These are phyloP conservation scores for Hypomontagnella monticulosa DNA, from an alignment of 495 filamentous ascomycete species.

Conservation along the genomic window DNA sequence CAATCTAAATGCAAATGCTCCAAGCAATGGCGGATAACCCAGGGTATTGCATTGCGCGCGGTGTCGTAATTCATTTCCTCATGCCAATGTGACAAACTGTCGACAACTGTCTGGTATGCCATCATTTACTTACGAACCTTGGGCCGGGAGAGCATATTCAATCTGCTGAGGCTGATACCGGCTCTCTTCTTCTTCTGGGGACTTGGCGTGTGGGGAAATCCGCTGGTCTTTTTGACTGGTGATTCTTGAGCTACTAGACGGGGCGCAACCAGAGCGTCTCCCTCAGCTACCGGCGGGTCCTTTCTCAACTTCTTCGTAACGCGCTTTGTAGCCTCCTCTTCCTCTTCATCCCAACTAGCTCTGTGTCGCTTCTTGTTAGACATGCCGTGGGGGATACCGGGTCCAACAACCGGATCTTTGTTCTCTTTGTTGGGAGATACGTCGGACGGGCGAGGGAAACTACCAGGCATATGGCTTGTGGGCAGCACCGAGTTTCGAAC, in stretches of 20 bases:
- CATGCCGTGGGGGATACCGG: conserved; percentile 71
- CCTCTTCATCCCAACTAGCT: conserved; percentile 60
- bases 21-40: background rate
- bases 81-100: background rate
- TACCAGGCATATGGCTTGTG: conserved; percentile 57
- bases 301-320: conserved; percentile 57
- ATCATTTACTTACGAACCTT: conserved; percentile 56
- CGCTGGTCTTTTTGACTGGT: conserved; percentile 43
- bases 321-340: conserved; percentile 52
- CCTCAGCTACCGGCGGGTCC: conserved; percentile 58
- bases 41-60: background rate
- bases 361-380: conserved; percentile 77
- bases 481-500: conserved; percentile 63
- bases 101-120: background rate
- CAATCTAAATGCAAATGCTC: conserved; percentile 22
- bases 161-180: conserved; percentile 57
- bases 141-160: conserved; percentile 63
- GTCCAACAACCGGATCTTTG: conserved; percentile 46
- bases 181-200: conserved; percentile 61
- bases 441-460: conserved; percentile 50
- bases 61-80: conserved; percentile 7
- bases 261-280: conserved; percentile 55
- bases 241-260: conserved; percentile 41
- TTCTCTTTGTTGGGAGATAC: conserved; percentile 60
- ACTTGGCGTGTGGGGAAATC: conserved; percentile 45